These are phyloP conservation scores for Orbilia javanica DNA, from an alignment of 2,329 filamentous ascomycete species.

Conservation along the genomic window DNA sequence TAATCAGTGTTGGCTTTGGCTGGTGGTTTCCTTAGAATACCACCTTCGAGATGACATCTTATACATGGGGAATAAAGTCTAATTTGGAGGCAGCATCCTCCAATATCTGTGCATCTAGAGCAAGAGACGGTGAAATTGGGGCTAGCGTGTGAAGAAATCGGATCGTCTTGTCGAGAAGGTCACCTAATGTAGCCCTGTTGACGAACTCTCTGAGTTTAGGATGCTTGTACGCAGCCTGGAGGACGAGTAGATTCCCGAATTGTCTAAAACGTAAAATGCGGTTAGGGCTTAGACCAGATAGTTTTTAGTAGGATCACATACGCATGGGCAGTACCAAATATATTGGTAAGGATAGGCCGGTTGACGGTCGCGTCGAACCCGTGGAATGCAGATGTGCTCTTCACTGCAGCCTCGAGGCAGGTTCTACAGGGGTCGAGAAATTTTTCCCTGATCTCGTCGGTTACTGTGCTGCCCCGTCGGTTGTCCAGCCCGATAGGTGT, in stretches of 20 bases:
- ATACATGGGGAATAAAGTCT: conserved; percentile 15
- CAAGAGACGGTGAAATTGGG: conserved; percentile 80
- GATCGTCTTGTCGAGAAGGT: conserved; percentile 80
- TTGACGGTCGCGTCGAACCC: conserved; percentile 72
- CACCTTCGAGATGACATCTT: conserved; percentile 8
- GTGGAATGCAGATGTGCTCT: conserved; percentile 87
- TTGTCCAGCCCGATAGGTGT: conserved; percentile 56
- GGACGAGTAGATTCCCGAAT: conserved; percentile 95
- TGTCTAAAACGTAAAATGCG: conserved; percentile 73
- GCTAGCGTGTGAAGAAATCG: conserved; percentile 78
- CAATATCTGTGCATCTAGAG: conserved; percentile 80
- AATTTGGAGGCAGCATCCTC: conserved; percentile 64
- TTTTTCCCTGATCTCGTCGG: conserved; percentile 52
- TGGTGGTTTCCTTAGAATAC: background rate
- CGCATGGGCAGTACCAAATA: conserved; percentile 96
- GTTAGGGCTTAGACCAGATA: conserved; percentile 60
- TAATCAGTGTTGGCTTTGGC: background rate
- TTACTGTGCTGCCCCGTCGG: conserved; percentile 36
- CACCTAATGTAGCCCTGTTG: conserved; percentile 70
- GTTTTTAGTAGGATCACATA: conserved; percentile 66
- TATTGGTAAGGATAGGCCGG: conserved; percentile 89
- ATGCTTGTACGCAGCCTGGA: conserved; percentile 83
- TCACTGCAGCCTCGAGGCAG: conserved; percentile 80
- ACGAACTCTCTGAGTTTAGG: conserved; percentile 73
- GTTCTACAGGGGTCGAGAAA: conserved; percentile 62